Conservation (phyloP, 139 green algal species). For the Auxenochlorella pyrenoidosa region DNA sequence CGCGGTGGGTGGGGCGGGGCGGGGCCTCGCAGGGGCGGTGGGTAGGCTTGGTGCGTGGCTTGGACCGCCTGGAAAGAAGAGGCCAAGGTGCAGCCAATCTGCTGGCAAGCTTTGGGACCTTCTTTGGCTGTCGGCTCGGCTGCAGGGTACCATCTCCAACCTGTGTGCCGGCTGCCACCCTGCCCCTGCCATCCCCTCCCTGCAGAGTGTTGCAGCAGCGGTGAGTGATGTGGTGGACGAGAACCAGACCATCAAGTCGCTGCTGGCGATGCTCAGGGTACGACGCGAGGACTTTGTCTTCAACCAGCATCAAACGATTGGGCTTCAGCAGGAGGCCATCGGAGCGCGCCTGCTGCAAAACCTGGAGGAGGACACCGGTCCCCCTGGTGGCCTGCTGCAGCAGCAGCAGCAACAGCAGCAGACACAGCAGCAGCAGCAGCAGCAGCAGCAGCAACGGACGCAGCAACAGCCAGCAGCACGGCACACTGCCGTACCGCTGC, state of each 20-base stretch:
- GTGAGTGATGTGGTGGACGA: conserved; percentile 27
- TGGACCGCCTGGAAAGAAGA: background rate
- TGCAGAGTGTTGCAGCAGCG: conserved; percentile 6
- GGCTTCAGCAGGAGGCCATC: background rate
- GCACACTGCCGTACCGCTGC: background rate
- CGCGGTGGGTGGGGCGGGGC: background rate
- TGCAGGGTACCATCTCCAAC: no score
- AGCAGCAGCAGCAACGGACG: background rate
- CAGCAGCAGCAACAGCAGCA: conserved; percentile 3
- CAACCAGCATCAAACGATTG: conserved; percentile 22
- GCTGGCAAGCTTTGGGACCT: background rate
- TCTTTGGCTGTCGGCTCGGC: background rate
- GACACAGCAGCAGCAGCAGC: background rate
- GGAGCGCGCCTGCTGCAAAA: conserved; percentile 24
- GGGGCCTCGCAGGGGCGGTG: no score
- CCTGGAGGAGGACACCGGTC: background rate
- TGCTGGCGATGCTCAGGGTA: conserved; percentile 24
- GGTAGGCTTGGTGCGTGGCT: no score
- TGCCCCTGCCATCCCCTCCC: background rate
- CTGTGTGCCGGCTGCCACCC: background rate
- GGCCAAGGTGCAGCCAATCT: no score
- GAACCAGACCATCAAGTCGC: conserved; percentile 37
- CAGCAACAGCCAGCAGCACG: background rate
- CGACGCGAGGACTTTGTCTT: conserved; percentile 36
- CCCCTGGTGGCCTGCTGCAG: background rate